Evolutionary conservation across 345 rosid genomes (phyloP), one percentile per base, ranked within the genome.

Genomic region (Limnanthes douglasii): DNA sequence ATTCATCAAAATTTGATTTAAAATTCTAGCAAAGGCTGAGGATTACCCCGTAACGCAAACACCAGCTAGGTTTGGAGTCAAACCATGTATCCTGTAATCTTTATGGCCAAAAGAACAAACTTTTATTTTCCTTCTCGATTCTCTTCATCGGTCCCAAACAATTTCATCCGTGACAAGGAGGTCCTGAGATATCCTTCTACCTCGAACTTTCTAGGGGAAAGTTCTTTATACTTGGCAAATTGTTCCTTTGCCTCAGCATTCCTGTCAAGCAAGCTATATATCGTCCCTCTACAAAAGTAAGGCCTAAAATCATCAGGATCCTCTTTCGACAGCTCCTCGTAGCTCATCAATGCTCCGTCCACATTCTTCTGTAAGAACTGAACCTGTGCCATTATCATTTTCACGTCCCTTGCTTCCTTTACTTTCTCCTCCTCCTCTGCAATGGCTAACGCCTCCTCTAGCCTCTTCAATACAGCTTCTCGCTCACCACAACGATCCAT

Each of bases 401-500:
- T 74, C 66, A 82, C 95, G 34, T 82, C 80, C 36, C 97, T 65
- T 0, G 71, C 71, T 45, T 88, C 95, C 46, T 82, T 76, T 31
- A 41, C 56, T 54, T 65, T 63, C 15, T 69, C 61, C 41, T 60
- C 94, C 16, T 55, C 72, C 36, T 66, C 66, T 0, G 94, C 94
- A 3, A 67, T 40, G 17, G 60, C 57, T 22, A 75, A 46, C n/a
- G 97, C 86, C 52, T 72, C 71, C 33, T 73, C 72, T 41, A 86
- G 63, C 64, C 93, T 70, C 56, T 46, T 50, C 34, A 73, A 39
- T 39, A 73, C 94, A 0, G 66, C 73, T 8, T 75, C 78, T 33
- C 95, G 74, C 53, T 83, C 90, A 35, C 93, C 97, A 2, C 69
- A 53, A 15, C 69, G 53, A 53, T 74, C 86, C 96, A 80, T 80